phyloP scores from a whole-genome alignment of 139 green algal genomes.

The Picochlorum costavermella region DNA sequence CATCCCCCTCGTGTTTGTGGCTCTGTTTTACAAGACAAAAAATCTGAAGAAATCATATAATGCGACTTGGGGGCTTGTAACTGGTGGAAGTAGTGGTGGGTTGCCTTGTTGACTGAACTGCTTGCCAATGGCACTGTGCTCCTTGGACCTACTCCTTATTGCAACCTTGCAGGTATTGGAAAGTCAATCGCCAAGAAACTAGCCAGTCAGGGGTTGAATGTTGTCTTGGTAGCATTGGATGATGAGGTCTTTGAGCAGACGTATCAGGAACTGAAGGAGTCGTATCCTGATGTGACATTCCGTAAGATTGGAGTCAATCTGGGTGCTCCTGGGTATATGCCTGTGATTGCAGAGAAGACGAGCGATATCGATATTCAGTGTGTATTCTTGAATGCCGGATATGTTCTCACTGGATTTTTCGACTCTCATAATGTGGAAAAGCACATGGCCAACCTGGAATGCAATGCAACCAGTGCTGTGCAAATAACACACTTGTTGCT shows the following conservation, averaged over 20 bases:
- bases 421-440: slow-evolving; percentile 47
- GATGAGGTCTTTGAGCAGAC: slow-evolving; percentile 70
- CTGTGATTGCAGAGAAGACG: slow-evolving; percentile 56
- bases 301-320: slow-evolving; percentile 78
- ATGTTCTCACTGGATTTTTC: slow-evolving; percentile 93
- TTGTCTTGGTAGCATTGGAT: slow-evolving; percentile 79
- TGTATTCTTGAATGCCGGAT: slow-evolving; percentile 92
- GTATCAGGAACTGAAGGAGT: slow-evolving; percentile 47
- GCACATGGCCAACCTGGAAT: slow-evolving; percentile 82
- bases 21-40: slow-evolving; percentile 59
- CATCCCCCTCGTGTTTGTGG: slow-evolving; percentile 51
- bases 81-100: slow-evolving; percentile 74
- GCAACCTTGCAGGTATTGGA: slow-evolving; percentile 70
- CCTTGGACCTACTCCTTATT: too few species aligned
- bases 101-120: neutral
- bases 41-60: slow-evolving; percentile 83
- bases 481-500: slow-evolving; percentile 89
- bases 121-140: neutral
- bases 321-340: slow-evolving; percentile 62
- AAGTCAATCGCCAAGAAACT: slow-evolving; percentile 73
- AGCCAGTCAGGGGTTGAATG: slow-evolving; percentile 77
- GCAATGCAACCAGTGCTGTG: slow-evolving; percentile 79
- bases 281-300: slow-evolving; percentile 61
- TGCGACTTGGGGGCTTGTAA: slow-evolving; percentile 88
- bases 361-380: slow-evolving; percentile 70